Conservation (phyloP, 352 stramenopile genomes). For the Pythium rhizo-oryzae region DNA sequence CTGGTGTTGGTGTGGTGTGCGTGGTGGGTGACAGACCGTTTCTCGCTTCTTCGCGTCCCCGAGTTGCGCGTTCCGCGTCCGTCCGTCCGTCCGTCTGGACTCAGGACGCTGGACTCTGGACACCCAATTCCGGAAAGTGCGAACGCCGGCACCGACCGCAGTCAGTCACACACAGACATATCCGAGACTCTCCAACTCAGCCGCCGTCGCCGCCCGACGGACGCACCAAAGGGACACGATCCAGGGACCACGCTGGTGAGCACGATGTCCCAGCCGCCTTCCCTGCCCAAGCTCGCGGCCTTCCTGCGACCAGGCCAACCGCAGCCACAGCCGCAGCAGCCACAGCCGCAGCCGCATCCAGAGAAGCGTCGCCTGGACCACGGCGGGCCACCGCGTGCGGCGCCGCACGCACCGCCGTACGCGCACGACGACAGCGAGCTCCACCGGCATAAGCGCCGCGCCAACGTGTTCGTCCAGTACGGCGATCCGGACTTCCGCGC, state of each 20-base stretch:
- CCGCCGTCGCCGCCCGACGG: not conserved
- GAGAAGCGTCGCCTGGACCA: constrained; percentile 19
- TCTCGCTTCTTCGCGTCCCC: constrained; percentile 12
- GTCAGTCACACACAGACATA: not conserved
- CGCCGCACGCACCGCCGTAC: not conserved
- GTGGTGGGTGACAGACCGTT: constrained; percentile 16
- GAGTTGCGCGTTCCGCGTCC: constrained; percentile 1
- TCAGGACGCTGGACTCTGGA: constrained; percentile 1
- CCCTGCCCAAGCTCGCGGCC: constrained; percentile 34
- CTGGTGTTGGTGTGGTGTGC: constrained; percentile 3
- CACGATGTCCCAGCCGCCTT: constrained; percentile 23
- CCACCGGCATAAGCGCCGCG: constrained; percentile 22
- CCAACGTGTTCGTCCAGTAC: constrained; percentile 27
- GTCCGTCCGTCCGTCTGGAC: constrained; percentile 8
- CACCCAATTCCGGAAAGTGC: not conserved
- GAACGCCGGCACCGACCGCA: constrained; percentile 4
- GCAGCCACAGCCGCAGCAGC: constrained; percentile 10
- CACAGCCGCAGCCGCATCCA: not conserved
- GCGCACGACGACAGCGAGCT: constrained; percentile 5
- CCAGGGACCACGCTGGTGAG: not conserved
- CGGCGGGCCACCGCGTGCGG: not conserved
- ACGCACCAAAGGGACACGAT: not conserved
- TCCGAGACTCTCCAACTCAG: not conserved
- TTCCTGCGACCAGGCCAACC: constrained; percentile 29
- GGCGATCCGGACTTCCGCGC: constrained; percentile 2